Percentiles rank a stretch among this genome's conserved stretches.
These are phyloP conservation scores for Apiospora koreana DNA, from an alignment of 2,329 filamentous ascomycete species.

Conservation along the genomic window DNA sequence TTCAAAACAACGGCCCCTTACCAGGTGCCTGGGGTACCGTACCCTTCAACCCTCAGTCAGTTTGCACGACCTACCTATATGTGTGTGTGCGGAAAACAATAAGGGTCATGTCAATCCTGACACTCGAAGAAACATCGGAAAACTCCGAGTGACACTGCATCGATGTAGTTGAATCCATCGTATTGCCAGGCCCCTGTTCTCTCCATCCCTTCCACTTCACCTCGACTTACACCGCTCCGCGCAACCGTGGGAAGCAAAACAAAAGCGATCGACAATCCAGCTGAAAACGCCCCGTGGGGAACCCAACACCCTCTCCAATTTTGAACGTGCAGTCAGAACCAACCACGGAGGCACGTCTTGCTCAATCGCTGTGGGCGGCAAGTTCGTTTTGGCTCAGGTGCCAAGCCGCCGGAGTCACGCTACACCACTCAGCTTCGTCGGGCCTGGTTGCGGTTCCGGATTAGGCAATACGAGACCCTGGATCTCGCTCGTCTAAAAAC, in stretches of 20 bases:
- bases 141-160: no score
- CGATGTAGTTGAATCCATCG: no score
- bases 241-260: neutral
- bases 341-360: neutral
- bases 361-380: neutral
- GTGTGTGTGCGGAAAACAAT: neutral
- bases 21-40: neutral
- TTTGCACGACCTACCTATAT: neutral
- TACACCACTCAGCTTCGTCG: neutral
- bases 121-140: neutral
- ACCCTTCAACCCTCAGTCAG: neutral
- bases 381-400: neutral
- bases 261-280: neutral
- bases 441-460: neutral
- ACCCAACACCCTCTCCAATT: neutral
- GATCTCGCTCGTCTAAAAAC: neutral
- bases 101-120: neutral
- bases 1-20: neutral
- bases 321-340: neutral
- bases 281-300: slow-evolving; percentile 4
- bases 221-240: neutral
- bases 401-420: neutral
- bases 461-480: neutral
- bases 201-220: no score
- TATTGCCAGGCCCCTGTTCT: no score